Conservation (phyloP, 495 filamentous ascomycete genomes). For the Lepidopterella palustris region DNA sequence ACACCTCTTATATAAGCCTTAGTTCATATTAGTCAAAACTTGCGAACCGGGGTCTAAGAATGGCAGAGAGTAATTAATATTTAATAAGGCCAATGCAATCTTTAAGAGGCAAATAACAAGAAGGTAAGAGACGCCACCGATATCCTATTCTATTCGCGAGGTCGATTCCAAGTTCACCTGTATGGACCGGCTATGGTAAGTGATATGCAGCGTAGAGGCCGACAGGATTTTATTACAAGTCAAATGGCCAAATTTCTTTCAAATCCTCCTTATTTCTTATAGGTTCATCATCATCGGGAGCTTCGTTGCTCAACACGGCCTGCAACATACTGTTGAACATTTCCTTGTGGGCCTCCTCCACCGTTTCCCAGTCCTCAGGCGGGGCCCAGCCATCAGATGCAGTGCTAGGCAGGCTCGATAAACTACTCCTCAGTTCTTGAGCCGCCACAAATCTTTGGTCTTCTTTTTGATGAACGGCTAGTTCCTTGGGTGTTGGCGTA, state of each 20-base stretch:
- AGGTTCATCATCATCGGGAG: conserved; percentile 32
- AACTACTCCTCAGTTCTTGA: conserved; percentile 34
- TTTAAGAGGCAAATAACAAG: too few species aligned
- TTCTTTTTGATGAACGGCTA: conserved; percentile 35
- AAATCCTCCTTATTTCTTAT: conserved; percentile 32
- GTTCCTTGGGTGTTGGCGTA: conserved; percentile 32
- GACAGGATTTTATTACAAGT: conserved; percentile 3
- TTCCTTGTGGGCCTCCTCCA: conserved; percentile 33
- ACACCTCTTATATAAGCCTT: too few species aligned
- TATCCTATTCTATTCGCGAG: too few species aligned
- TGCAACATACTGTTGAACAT: conserved; percentile 31
- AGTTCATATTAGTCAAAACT: too few species aligned
- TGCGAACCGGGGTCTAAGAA: too few species aligned
- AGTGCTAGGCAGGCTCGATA: conserved; percentile 34
- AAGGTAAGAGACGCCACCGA: too few species aligned
- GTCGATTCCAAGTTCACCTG: too few species aligned
- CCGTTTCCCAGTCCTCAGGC: conserved; percentile 36
- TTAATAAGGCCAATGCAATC: too few species aligned
- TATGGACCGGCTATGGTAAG: too few species aligned
- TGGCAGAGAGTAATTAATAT: too few species aligned
- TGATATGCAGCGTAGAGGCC: too few species aligned
- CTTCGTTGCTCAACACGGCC: conserved; percentile 27
- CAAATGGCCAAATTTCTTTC: conserved; percentile 39
- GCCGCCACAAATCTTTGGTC: conserved; percentile 36
- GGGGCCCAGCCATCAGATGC: conserved; percentile 41